These are phyloP conservation scores for Diaporthe helianthi DNA, from an alignment of 2,329 filamentous ascomycete genomes.

Conservation along the genomic window DNA sequence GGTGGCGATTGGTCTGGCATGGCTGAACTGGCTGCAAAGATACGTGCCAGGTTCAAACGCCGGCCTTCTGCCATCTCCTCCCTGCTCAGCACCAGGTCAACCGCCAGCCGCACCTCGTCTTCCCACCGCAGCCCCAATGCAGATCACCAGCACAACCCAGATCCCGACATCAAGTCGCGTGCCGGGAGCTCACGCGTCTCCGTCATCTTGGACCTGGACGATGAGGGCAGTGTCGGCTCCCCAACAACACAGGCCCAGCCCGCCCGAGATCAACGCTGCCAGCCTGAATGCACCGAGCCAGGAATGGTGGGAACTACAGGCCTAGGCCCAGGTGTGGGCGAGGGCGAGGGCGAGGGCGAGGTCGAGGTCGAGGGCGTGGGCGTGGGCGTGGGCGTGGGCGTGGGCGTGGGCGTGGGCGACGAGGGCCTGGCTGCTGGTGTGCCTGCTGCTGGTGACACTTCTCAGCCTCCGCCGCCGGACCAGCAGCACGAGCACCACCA, in stretches of 20 bases:
- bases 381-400: background rate
- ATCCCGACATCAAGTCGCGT: constrained; percentile 23
- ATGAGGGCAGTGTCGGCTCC: background rate
- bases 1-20: constrained; percentile 40
- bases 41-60: constrained; percentile 55
- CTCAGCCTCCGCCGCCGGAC: constrained; percentile 7
- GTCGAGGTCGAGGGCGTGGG: background rate
- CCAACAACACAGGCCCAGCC: background rate
- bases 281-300: background rate
- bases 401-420: background rate
- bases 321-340: background rate
- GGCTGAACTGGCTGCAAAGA: constrained; percentile 55
- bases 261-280: background rate
- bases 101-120: constrained; percentile 39
- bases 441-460: constrained; percentile 3
- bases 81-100: constrained; percentile 44
- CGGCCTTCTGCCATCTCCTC: constrained; percentile 50
- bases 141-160: constrained; percentile 18
- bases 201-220: constrained; percentile 19
- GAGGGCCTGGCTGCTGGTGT: constrained; percentile 17
- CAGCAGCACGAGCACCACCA: constrained; percentile 6
- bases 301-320: background rate
- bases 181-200: constrained; percentile 28
- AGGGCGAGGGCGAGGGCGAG: background rate
- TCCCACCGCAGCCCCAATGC: constrained; percentile 28